Conservation (phyloP, 1,284 basidiomycete species). For the Papiliotrema nemorosa region DNA sequence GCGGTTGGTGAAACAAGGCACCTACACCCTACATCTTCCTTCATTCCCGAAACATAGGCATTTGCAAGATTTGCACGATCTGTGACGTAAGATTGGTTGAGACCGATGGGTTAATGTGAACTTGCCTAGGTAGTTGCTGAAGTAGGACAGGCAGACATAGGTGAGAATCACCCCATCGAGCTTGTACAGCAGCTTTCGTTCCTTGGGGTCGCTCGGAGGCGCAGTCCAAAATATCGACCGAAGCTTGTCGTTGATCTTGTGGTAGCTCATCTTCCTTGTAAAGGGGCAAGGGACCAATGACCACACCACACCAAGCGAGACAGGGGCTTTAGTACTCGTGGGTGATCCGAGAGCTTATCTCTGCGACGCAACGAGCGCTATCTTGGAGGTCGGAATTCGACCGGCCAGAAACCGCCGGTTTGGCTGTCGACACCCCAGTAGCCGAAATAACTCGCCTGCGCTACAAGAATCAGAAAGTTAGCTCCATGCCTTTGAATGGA, state of each 20-base stretch:
- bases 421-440: background rate
- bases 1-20: background rate
- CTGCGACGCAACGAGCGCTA: background rate
- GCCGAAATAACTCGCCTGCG: background rate
- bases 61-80: slow-evolving; percentile 33
- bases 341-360: no score
- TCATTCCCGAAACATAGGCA: slow-evolving; percentile 37
- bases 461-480: background rate
- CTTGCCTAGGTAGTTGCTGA: background rate
- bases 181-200: slow-evolving; percentile 36
- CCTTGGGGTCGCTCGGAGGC: slow-evolving; percentile 26
- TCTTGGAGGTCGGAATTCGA: background rate
- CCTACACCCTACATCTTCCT: slow-evolving; percentile 28
- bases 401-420: background rate
- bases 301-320: no score
- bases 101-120: background rate
- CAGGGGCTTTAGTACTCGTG: no score
- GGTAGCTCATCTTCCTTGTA: background rate
- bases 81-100: slow-evolving; percentile 12
- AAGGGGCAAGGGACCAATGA: background rate
- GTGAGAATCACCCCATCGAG: slow-evolving; percentile 36
- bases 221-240: slow-evolving; percentile 25
- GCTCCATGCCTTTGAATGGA: no score
- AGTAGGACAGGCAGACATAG: slow-evolving; percentile 29
- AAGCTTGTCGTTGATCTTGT: background rate